These are phyloP conservation scores for Wickerhamia fluorescens DNA, from an alignment of 805 yeast genomes.

Conservation along the genomic window DNA sequence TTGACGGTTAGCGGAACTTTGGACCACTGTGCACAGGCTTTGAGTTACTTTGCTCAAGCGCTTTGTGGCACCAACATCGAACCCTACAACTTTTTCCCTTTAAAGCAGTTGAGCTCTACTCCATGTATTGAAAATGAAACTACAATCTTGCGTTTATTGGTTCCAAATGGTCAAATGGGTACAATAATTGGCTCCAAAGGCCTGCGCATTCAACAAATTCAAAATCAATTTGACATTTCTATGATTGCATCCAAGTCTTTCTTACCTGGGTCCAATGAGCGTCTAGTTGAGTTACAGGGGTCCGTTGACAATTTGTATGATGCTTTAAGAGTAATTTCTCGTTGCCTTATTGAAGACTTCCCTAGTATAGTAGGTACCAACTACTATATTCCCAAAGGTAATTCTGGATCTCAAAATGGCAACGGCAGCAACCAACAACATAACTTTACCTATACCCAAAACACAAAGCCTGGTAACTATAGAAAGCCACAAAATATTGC, in stretches of 20 bases:
- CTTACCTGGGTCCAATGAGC: constrained; percentile 74
- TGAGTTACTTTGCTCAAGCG: constrained; percentile 63
- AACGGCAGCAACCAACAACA: neutral
- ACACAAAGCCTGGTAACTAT: constrained; percentile 2
- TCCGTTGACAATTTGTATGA: constrained; percentile 53
- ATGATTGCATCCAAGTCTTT: constrained; percentile 85
- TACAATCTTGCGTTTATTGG: constrained; percentile 55
- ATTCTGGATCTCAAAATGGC: constrained; percentile 2
- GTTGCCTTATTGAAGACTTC: constrained; percentile 69
- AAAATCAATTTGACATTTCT: constrained; percentile 59
- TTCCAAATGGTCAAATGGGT: constrained; percentile 84
- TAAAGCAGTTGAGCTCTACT: constrained; percentile 49
- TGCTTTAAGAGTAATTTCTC: constrained; percentile 52
- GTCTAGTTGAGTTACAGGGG: constrained; percentile 85
- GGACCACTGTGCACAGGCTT: constrained; percentile 61
- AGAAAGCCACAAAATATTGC: constrained; percentile 13
- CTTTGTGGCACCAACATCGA: constrained; percentile 39
- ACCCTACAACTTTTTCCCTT: constrained; percentile 50
- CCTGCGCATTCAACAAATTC: constrained; percentile 68
- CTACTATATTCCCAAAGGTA: constrained; percentile 50
- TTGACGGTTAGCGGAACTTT: constrained; percentile 71
- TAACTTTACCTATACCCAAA: constrained; percentile 1
- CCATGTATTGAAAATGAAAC: constrained; percentile 46
- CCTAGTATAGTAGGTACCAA: constrained; percentile 58
- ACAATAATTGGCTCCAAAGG: constrained; percentile 85